Evolutionary conservation across 768 basidiomycete species (phyloP).

Genomic region (Cystofilobasidium capitatum): DNA sequence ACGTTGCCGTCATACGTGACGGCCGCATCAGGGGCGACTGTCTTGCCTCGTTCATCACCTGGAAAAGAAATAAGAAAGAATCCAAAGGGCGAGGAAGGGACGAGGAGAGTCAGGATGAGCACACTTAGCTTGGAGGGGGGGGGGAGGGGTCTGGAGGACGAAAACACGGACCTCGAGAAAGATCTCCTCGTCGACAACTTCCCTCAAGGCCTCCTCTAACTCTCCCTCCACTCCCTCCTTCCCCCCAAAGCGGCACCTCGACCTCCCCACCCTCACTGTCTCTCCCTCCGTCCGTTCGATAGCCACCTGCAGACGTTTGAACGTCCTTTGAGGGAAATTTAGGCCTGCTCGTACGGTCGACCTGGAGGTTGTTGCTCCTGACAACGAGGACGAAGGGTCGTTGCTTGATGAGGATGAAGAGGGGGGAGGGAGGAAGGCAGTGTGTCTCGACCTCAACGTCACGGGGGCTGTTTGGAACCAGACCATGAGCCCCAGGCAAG

Average conservation of each 20-base stretch:
- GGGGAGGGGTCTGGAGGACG: too few relatives aligned
- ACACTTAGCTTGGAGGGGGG: too few relatives aligned
- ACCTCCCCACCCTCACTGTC: neutral
- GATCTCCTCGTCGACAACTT: constrained; percentile 17
- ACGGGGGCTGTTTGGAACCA: too few relatives aligned
- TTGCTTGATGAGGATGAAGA: too few relatives aligned
- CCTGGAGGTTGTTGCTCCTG: neutral
- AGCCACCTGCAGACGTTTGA: constrained; percentile 9
- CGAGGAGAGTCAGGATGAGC: too few relatives aligned
- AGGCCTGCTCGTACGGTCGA: neutral
- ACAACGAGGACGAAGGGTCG: neutral
- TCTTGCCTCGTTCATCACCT: constrained; percentile 18
- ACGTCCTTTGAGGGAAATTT: constrained; percentile 7
- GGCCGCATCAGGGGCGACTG: constrained; percentile 2
- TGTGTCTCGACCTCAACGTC: too few relatives aligned
- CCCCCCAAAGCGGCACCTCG: neutral
- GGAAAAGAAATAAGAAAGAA: neutral
- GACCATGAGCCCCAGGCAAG: too few relatives aligned
- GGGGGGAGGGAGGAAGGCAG: too few relatives aligned
- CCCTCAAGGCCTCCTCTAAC: constrained; percentile 16
- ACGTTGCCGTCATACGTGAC: neutral
- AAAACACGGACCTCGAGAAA: constrained; percentile 1
- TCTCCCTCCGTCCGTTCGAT: neutral
- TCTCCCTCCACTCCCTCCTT: neutral
- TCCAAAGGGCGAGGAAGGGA: neutral